These are phyloP conservation scores for Zarea fungicola DNA, from an alignment of 2,329 filamentous ascomycete species.

Conservation along the genomic window DNA sequence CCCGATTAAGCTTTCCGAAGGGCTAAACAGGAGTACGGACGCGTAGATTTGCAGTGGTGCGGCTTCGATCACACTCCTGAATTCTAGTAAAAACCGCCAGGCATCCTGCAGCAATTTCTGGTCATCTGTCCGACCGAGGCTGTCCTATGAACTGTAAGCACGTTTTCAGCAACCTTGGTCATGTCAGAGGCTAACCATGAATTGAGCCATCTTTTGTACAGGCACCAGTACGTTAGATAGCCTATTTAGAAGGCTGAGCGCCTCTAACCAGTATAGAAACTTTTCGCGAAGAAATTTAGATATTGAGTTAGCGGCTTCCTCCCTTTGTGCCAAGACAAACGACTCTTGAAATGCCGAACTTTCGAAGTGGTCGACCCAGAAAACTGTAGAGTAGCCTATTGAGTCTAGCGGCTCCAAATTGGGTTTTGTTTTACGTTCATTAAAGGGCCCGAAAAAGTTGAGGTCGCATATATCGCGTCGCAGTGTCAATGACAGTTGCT, in stretches of 20 bases:
- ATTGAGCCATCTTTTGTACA: constrained; percentile 6
- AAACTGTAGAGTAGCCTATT: constrained; percentile 25
- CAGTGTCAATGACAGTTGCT: constrained; percentile 25
- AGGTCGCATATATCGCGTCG: constrained; percentile 32
- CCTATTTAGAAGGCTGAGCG: constrained; percentile 12
- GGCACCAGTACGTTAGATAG: constrained; percentile 23
- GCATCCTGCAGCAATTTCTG: neutral
- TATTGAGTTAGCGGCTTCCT: constrained; percentile 20
- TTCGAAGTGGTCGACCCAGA: constrained; percentile 29
- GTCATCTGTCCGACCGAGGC: neutral
- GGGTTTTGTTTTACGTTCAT: constrained; percentile 14
- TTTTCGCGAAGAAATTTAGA: neutral
- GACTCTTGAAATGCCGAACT: neutral
- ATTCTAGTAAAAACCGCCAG: constrained; percentile 20
- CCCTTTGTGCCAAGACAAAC: neutral
- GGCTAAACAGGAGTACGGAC: constrained; percentile 29
- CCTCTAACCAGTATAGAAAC: neutral
- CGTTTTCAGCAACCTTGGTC: neutral
- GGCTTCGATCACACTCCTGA: constrained; percentile 22
- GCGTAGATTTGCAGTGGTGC: constrained; percentile 29
- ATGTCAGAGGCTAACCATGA: neutral
- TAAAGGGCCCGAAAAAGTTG: constrained; percentile 19
- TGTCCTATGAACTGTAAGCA: neutral
- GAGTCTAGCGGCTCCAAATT: constrained; percentile 17
- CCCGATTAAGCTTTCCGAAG: constrained; percentile 19